Evolutionary conservation across 73 alveolate species (phyloP).

Genomic region (Urostyla sp.): DNA sequence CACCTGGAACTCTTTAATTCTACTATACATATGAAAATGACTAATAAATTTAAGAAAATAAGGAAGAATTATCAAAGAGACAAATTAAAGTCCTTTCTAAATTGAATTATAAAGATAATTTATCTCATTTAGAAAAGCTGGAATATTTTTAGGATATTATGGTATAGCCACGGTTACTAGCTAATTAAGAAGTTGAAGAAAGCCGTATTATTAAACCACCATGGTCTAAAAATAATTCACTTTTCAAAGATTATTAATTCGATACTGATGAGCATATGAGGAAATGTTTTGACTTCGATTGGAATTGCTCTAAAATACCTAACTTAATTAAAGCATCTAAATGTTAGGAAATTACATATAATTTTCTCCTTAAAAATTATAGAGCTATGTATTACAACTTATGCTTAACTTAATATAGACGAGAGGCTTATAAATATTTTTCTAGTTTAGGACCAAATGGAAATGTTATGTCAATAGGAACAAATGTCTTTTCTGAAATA

Average conservation of each 20-base stretch:
- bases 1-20: slow-evolving; percentile 74
- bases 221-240: slow-evolving; percentile 46
- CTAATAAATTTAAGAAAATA: too few species aligned
- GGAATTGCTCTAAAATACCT: slow-evolving; percentile 60
- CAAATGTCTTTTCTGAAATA: slow-evolving; percentile 58
- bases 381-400: slow-evolving; percentile 41
- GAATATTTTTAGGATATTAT: background rate
- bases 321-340: slow-evolving; percentile 43
- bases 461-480: slow-evolving; percentile 50
- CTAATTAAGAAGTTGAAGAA: background rate
- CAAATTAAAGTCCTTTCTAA: too few species aligned
- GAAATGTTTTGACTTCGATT: slow-evolving; percentile 69
- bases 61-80: too few species aligned
- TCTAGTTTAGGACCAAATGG: slow-evolving; percentile 55
- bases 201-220: slow-evolving; percentile 58
- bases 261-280: slow-evolving; percentile 52
- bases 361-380: slow-evolving; percentile 16
- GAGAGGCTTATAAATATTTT: slow-evolving; percentile 59
- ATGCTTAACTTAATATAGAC: background rate
- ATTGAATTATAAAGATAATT: background rate
- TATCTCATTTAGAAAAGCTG: background rate
- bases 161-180: background rate
- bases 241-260: slow-evolving; percentile 54
- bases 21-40: slow-evolving; percentile 71
- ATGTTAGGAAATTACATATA: slow-evolving; percentile 41